Conservation (phyloP, 2,329 filamentous ascomycete species). For the Chaetomiaceae sp. region DNA sequence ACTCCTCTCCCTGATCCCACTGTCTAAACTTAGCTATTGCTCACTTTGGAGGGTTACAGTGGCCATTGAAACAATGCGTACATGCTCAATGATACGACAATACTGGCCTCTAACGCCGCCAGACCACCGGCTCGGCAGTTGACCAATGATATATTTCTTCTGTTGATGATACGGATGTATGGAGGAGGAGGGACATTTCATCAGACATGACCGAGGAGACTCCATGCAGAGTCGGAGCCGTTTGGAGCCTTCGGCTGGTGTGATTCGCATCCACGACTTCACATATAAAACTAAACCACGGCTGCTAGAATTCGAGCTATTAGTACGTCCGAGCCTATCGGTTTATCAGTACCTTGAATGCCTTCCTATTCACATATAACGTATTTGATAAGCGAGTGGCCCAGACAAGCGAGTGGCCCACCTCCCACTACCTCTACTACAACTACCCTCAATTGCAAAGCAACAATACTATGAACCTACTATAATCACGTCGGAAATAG, state of each 20-base stretch:
- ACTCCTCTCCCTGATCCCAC: slow-evolving; percentile 18
- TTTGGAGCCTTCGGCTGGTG: slow-evolving; percentile 15
- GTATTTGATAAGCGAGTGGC: too few relatives aligned
- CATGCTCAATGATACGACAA: slow-evolving; percentile 18
- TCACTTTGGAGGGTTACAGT: background rate
- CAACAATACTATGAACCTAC: too few relatives aligned
- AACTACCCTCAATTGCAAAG: too few relatives aligned
- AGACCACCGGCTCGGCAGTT: slow-evolving; percentile 11
- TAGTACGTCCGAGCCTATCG: too few relatives aligned
- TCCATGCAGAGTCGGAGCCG: slow-evolving; percentile 14
- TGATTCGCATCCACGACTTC: too few relatives aligned
- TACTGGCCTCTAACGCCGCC: slow-evolving; percentile 16
- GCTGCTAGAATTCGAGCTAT: too few relatives aligned
- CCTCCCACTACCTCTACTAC: too few relatives aligned
- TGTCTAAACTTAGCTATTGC: background rate
- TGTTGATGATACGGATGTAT: slow-evolving; percentile 12
- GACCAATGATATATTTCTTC: slow-evolving; percentile 18
- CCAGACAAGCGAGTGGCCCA: too few relatives aligned
- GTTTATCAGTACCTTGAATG: too few relatives aligned
- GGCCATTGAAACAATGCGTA: background rate
- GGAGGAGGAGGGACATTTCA: background rate
- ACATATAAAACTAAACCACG: too few relatives aligned
- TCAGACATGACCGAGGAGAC: slow-evolving; percentile 14
- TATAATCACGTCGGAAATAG: too few relatives aligned
- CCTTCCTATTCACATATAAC: too few relatives aligned